Conservation (phyloP, 2,329 filamentous ascomycete species). For the Colletotrichum endophyticum region DNA sequence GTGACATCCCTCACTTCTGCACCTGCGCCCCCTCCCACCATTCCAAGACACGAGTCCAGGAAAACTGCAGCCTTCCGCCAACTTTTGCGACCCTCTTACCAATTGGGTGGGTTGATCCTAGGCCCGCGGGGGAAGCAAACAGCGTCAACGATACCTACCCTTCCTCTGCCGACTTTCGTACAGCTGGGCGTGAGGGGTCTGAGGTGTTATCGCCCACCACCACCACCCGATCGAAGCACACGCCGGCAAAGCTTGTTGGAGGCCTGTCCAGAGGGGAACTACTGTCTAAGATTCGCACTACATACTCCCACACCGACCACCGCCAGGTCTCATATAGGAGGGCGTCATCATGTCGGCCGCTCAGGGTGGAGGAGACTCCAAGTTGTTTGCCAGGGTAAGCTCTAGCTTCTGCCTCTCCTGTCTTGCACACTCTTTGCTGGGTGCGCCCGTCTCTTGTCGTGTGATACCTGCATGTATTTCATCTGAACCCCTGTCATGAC, state of each 20-base stretch:
- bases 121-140: background rate
- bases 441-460: background rate
- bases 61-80: conserved; percentile 22
- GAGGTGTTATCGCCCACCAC: conserved; percentile 18
- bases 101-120: conserved; percentile 11
- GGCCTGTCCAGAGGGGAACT: background rate
- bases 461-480: background rate
- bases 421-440: background rate
- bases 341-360: conserved; percentile 56
- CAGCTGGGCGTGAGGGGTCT: conserved; percentile 22
- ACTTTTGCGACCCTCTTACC: conserved; percentile 3
- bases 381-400: conserved; percentile 96
- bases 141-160: background rate
- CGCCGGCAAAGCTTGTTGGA: conserved; percentile 2
- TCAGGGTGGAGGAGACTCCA: conserved; percentile 87
- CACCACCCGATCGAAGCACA: background rate
- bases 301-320: background rate
- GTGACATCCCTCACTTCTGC: conserved; percentile 21
- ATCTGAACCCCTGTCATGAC: background rate
- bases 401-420: conserved; percentile 1
- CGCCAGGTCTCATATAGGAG: background rate
- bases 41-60: conserved; percentile 10
- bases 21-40: conserved; percentile 15
- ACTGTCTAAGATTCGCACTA: conserved; percentile 1
- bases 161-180: background rate